A percentile compares a stretch with the other conserved stretches of the same genome.
phyloP scores from a whole-genome alignment of 495 filamentous ascomycete genomes.

The Pseudotulostoma volvatum region DNA sequence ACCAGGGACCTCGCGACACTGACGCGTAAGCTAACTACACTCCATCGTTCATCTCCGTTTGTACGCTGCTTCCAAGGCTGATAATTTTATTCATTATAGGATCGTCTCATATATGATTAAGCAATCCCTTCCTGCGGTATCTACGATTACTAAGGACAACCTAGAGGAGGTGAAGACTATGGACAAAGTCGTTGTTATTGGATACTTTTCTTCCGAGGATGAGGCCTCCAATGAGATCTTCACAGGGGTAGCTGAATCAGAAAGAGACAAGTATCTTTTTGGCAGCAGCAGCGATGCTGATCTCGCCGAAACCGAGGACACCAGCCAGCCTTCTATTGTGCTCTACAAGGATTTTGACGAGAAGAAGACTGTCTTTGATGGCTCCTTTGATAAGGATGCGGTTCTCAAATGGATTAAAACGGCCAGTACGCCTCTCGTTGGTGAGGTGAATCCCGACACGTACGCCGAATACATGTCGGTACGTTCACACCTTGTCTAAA shows the following conservation, averaged over 20 bases:
- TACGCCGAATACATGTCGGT: slow-evolving; percentile 91
- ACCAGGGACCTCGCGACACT: slow-evolving; percentile 78
- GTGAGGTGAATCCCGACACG: slow-evolving; percentile 95
- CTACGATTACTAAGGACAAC: slow-evolving; percentile 56
- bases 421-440: slow-evolving; percentile 77
- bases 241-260: slow-evolving; percentile 59
- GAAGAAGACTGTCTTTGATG: slow-evolving; percentile 72
- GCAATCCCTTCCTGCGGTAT: slow-evolving; percentile 89
- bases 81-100: no score
- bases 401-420: slow-evolving; percentile 73
- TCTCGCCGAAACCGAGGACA: slow-evolving; percentile 78
- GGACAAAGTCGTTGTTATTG: slow-evolving; percentile 91
- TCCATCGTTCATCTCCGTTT: background rate
- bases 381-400: slow-evolving; percentile 57
- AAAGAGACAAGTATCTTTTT: slow-evolving; percentile 86
- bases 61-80: no score
- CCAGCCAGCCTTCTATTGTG: slow-evolving; percentile 70
- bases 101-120: slow-evolving; percentile 99
- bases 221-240: slow-evolving; percentile 73
- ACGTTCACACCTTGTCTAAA: slow-evolving; percentile 24
- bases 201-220: slow-evolving; percentile 71
- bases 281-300: slow-evolving; percentile 66
- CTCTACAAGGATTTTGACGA: slow-evolving; percentile 98
- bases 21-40: slow-evolving; percentile 48
- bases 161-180: slow-evolving; percentile 92